A percentile compares a stretch with the other conserved stretches of the same genome.
phyloP scores from a whole-genome alignment of 2,329 filamentous ascomycete genomes.

The Aureobasidium subglaciale region DNA sequence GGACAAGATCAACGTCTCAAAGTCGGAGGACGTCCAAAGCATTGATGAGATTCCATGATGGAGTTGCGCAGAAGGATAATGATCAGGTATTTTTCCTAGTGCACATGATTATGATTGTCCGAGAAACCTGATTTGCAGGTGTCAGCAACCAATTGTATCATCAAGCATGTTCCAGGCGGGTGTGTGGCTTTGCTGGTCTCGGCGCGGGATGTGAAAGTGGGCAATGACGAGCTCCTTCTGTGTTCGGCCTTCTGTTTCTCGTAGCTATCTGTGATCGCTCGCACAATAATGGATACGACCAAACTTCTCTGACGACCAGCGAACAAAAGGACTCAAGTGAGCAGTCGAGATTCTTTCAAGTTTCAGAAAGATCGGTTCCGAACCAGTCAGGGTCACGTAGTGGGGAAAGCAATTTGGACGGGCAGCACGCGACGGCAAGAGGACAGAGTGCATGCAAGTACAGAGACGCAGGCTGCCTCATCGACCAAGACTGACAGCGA shows the following conservation, averaged over 20 bases:
- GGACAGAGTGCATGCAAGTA: conserved; percentile 1
- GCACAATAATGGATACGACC: no score
- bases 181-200: conserved; percentile 2
- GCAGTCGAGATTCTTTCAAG: not conserved
- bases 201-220: conserved; percentile 5
- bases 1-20: conserved; percentile 22
- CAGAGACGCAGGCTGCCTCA: not conserved
- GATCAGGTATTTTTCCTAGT: not conserved
- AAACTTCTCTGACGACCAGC: not conserved
- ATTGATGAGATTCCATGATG: conserved; percentile 24
- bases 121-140: not conserved
- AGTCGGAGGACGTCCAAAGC: conserved; percentile 17
- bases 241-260: not conserved
- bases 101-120: not conserved
- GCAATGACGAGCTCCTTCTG: not conserved
- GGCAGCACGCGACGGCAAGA: conserved; percentile 7
- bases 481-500: not conserved
- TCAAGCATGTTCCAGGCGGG: not conserved
- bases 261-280: no score
- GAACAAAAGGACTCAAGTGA: not conserved
- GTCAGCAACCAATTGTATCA: conserved; percentile 1
- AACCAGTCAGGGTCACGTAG: not conserved
- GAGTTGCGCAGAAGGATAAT: not conserved
- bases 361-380: not conserved
- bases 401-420: not conserved